Conservation (phyloP, 2,329 filamentous ascomycete genomes). For the Cylindrodendrum hubeiense region DNA sequence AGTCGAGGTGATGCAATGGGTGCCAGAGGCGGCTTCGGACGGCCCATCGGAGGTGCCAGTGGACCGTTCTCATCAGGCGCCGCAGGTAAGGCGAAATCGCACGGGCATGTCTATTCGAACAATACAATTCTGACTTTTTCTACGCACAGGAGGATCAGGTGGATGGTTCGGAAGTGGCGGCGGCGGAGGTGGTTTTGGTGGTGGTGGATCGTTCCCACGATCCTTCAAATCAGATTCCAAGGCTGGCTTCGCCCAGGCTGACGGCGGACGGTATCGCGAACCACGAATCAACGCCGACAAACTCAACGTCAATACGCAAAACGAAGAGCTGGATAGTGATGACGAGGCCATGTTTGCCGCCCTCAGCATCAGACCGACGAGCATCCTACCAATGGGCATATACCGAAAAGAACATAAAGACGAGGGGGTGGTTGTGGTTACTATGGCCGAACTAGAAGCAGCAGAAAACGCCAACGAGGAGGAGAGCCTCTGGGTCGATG, state of each 20-base stretch:
- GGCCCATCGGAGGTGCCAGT: slow-evolving; percentile 51
- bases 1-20: slow-evolving; percentile 61
- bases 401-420: slow-evolving; percentile 67
- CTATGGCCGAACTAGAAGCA: slow-evolving; percentile 69
- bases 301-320: slow-evolving; percentile 59
- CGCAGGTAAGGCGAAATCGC: slow-evolving; percentile 39
- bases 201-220: slow-evolving; percentile 44
- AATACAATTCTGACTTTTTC: slow-evolving; percentile 15
- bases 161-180: slow-evolving; percentile 46
- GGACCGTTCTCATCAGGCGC: slow-evolving; percentile 54
- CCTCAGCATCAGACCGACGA: slow-evolving; percentile 46
- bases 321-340: slow-evolving; percentile 61
- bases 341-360: slow-evolving; percentile 56
- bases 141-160: slow-evolving; percentile 36
- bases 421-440: slow-evolving; percentile 65
- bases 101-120: not conserved
- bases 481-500: slow-evolving; percentile 61
- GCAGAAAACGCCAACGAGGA: slow-evolving; percentile 62
- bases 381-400: slow-evolving; percentile 67
- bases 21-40: slow-evolving; percentile 52
- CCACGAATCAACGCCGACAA: slow-evolving; percentile 68
- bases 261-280: slow-evolving; percentile 52
- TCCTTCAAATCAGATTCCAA: slow-evolving; percentile 52
- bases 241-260: slow-evolving; percentile 53
- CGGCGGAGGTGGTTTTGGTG: slow-evolving; percentile 45